Evolutionary conservation across 257 asterid genomes (phyloP).

Genomic region (Petunia axillaris): DNA sequence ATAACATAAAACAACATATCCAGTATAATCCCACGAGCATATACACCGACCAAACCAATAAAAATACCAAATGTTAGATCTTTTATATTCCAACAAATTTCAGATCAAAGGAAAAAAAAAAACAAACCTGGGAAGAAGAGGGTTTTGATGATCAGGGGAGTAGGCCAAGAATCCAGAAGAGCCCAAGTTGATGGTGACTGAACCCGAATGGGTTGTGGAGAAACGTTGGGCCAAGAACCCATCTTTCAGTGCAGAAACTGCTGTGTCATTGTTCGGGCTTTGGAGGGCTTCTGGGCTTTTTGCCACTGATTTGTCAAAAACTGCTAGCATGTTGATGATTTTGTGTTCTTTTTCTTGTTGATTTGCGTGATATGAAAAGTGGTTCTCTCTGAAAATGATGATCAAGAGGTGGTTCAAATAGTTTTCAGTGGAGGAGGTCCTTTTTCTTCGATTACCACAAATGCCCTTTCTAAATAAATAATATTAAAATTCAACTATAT

Average conservation of each 20-base stretch:
- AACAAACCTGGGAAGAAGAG: constrained; percentile 73
- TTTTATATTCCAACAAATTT: neutral
- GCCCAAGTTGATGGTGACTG: constrained; percentile 76
- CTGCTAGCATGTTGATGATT: constrained; percentile 65
- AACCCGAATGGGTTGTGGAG: constrained; percentile 61
- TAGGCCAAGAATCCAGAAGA: constrained; percentile 77
- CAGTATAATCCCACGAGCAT: too few species aligned
- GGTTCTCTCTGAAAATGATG: neutral
- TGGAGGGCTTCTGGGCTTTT: constrained; percentile 90
- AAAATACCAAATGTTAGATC: too few species aligned
- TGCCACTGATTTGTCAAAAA: constrained; percentile 77
- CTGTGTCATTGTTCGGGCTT: constrained; percentile 39
- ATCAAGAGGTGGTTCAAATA: neutral
- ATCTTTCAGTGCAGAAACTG: constrained; percentile 70
- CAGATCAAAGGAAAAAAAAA: constrained; percentile 27
- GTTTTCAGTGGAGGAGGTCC: neutral
- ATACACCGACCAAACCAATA: too few species aligned
- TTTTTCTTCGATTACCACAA: neutral
- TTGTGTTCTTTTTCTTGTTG: too few species aligned
- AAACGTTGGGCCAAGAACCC: constrained; percentile 69
- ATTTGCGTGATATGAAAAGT: neutral
- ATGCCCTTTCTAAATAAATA: constrained; percentile 21
- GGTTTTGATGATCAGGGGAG: constrained; percentile 67
- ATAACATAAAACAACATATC: too few species aligned
- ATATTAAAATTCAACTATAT: neutral